Base-by-base conservation (phyloP, 108 stramenopile genomes). In the Conticribra guillardii region DNA sequence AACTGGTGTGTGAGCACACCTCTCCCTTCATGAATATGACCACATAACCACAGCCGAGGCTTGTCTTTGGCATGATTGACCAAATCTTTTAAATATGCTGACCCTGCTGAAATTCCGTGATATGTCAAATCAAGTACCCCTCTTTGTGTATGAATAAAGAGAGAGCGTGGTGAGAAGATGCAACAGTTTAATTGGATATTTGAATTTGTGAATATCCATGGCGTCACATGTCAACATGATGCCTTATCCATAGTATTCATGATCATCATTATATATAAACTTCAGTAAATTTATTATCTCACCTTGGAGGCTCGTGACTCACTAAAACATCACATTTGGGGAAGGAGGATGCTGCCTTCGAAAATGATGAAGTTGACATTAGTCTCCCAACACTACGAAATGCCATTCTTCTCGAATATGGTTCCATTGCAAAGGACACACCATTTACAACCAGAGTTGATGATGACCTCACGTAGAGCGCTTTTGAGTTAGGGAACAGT, bases 1-100 rank as follows among this genome's bases (percentile, higher is more conserved):
- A 76, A 64, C 11, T 53, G 28, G 19, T 49, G 52, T 18, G 61
- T 69, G 21, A 64, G 16, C 22, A 76, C 66, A 31, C 91, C 91
- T 49, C 88, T 51, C 2, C 75, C 77, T 73, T 92, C 91, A 58
- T 92, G 91, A 67, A 92, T 92, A 61, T 90, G 89, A 24, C 88
- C 88, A 60, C 88, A 87, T 0, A 89, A 59, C 88, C 88, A 89
- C 15, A 89, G 58, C 16, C 67, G 55, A 0, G 87, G 90, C 50
- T 79, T 79, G 26, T 57, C 19, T 16, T 73, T 54, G 2, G 80
- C 71, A 24, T 48, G 27, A 22, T 73, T 68, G 3, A 89, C 85
- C 9, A 73, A 56, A 27, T 80, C 60, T 59, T 73, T 78, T 60
- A 92, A 64, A 60, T 67, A 75, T 27, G 47, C 23, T 31, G 75